Evolutionary conservation across 2,329 filamentous ascomycete species (phyloP).

Genomic region (Pyrenochaeta sp.): DNA sequence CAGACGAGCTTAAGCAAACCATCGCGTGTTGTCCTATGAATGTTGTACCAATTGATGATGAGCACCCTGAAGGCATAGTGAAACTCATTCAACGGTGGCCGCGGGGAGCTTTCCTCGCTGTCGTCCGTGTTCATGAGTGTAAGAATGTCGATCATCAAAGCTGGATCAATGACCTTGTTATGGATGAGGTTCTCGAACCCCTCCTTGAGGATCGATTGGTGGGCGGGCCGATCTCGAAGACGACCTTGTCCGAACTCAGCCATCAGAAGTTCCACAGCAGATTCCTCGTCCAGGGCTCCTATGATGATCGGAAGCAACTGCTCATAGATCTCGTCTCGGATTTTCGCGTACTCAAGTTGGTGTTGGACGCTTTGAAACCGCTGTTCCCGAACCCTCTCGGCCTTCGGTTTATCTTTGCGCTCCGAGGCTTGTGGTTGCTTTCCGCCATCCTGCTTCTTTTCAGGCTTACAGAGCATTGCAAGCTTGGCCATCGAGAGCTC

Average conservation of each 20-base stretch:
- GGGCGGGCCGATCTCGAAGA: slow-evolving; percentile 67
- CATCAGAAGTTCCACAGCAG: slow-evolving; percentile 78
- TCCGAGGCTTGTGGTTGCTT: slow-evolving; percentile 52
- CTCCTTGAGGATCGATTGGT: slow-evolving; percentile 75
- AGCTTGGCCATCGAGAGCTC: slow-evolving; percentile 91
- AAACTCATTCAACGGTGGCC: slow-evolving; percentile 69
- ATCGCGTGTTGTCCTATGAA: slow-evolving; percentile 54
- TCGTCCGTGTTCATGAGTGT: slow-evolving; percentile 74
- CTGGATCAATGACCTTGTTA: slow-evolving; percentile 69
- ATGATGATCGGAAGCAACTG: slow-evolving; percentile 72
- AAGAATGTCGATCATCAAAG: slow-evolving; percentile 74
- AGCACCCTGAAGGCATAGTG: slow-evolving; percentile 72
- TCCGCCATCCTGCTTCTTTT: slow-evolving; percentile 55
- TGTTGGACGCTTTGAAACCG: slow-evolving; percentile 56
- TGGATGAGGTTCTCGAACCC: slow-evolving; percentile 73
- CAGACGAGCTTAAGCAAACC: slow-evolving; percentile 73
- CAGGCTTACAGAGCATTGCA: slow-evolving; percentile 56
- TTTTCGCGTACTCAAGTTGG: slow-evolving; percentile 71
- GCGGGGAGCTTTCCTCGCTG: slow-evolving; percentile 44
- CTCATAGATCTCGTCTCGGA: slow-evolving; percentile 82
- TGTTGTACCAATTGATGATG: slow-evolving; percentile 61
- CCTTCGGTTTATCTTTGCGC: slow-evolving; percentile 37
- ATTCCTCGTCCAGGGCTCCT: slow-evolving; percentile 78
- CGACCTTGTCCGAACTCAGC: slow-evolving; percentile 66
- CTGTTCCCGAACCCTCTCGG: slow-evolving; percentile 50